These are phyloP conservation scores for Colletotrichum sp. DNA, from an alignment of 2,329 filamentous ascomycete genomes.

Conservation along the genomic window DNA sequence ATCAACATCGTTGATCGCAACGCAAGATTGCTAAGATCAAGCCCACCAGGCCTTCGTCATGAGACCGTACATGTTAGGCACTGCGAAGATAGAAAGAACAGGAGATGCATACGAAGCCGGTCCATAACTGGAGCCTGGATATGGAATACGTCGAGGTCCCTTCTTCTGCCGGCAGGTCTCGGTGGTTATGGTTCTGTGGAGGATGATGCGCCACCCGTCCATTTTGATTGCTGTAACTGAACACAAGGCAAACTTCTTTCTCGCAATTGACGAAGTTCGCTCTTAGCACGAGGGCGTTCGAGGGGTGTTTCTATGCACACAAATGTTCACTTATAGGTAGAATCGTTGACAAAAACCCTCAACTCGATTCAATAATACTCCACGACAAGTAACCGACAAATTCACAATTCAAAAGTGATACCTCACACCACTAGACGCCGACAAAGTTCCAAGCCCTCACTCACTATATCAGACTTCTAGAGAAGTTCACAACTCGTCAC, in stretches of 20 bases:
- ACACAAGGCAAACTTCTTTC: not conserved
- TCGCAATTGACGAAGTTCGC: not conserved
- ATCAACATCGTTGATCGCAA: too few relatives aligned
- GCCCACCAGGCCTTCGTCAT: too few relatives aligned
- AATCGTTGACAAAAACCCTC: not conserved
- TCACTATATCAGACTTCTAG: rapidly evolving
- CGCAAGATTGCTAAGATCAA: too few relatives aligned
- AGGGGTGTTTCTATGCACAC: not conserved
- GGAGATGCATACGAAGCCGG: too few relatives aligned
- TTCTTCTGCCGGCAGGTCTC: not conserved
- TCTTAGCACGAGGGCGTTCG: not conserved
- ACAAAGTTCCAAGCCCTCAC: not conserved
- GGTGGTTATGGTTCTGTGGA: not conserved
- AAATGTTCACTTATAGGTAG: not conserved
- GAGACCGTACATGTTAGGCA: too few relatives aligned
- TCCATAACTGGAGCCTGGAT: not conserved
- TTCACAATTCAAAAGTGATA: not conserved
- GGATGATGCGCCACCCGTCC: not conserved
- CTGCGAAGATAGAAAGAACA: too few relatives aligned
- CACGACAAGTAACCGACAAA: not conserved
- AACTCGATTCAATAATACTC: not conserved
- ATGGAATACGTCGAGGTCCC: not conserved
- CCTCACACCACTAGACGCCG: rapidly evolving
- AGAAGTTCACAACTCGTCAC: not conserved
- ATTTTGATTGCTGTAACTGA: not conserved